Percentiles rank a stretch among this genome's conserved stretches.
These are phyloP conservation scores for Brassica carinata DNA, from an alignment of 345 rosid genomes.

Conservation along the genomic window DNA sequence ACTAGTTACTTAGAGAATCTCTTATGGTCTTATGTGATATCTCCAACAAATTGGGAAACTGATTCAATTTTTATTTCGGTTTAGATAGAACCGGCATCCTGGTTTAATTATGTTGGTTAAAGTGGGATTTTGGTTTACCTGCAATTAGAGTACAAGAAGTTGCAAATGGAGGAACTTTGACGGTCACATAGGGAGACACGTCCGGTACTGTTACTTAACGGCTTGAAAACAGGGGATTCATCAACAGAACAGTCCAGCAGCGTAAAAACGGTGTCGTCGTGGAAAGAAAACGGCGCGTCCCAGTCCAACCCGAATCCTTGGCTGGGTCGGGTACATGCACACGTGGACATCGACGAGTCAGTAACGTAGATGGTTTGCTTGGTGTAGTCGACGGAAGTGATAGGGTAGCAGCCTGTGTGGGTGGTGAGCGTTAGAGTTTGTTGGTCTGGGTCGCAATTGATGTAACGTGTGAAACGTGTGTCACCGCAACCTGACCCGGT, in stretches of 20 bases:
- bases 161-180: conserved; percentile 76
- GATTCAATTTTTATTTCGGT: neutral
- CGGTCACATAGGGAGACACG: conserved; percentile 65
- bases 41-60: neutral
- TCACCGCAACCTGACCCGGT: conserved; percentile 88
- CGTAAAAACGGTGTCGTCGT: conserved; percentile 72
- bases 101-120: conserved; percentile 17
- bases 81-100: conserved; percentile 5
- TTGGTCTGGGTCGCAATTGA: conserved; percentile 53
- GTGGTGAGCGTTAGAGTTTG: conserved; percentile 65
- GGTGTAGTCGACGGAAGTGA: conserved; percentile 67
- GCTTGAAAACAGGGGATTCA: conserved; percentile 59
- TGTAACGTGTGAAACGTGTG: conserved; percentile 68
- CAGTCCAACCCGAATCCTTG: conserved; percentile 83
- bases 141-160: conserved; percentile 65
- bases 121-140: conserved; percentile 10
- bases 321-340: conserved; percentile 76
- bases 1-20: too few relatives aligned
- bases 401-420: conserved; percentile 76
- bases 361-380: conserved; percentile 63
- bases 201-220: conserved; percentile 39
- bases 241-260: conserved; percentile 73
- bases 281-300: conserved; percentile 88
- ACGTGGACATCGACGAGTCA: conserved; percentile 87
- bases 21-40: conserved; percentile 3